Evolutionary conservation across 2,329 filamentous ascomycete genomes (phyloP).

Genomic region (Sporothrix mexicana): DNA sequence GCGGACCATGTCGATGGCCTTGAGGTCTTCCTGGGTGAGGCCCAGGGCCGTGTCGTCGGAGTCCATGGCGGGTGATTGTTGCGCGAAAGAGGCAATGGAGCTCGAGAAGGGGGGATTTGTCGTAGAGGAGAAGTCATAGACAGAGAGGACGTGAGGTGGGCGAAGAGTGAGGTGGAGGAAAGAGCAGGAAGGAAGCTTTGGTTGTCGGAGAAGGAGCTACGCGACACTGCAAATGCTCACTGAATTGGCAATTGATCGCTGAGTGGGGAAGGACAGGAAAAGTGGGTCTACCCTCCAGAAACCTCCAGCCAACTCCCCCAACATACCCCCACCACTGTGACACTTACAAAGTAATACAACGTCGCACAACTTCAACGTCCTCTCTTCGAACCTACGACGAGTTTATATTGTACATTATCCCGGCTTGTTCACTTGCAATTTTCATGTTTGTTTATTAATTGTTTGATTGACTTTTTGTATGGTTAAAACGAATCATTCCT

Average conservation of each 20-base stretch:
- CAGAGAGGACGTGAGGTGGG: background rate
- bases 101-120: background rate
- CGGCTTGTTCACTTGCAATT: background rate
- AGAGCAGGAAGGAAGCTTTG: background rate
- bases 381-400: background rate
- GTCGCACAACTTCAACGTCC: background rate
- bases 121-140: background rate
- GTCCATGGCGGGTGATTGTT: constrained; percentile 10
- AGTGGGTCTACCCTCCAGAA: background rate
- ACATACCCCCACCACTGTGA: background rate
- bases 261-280: background rate
- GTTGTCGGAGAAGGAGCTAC: constrained; percentile 6
- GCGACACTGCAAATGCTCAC: background rate
- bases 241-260: constrained; percentile 20
- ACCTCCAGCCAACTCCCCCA: background rate
- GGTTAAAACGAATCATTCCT: background rate
- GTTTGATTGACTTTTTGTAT: background rate
- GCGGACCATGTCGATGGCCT: constrained; percentile 72
- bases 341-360: background rate
- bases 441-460: background rate
- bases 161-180: background rate
- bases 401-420: background rate
- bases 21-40: constrained; percentile 65
- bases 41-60: constrained; percentile 50
- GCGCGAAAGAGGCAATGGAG: no score